These are phyloP conservation scores for Cladochytrium tenue DNA, from an alignment of 371 early-diverging fungal genomes.

Conservation along the genomic window DNA sequence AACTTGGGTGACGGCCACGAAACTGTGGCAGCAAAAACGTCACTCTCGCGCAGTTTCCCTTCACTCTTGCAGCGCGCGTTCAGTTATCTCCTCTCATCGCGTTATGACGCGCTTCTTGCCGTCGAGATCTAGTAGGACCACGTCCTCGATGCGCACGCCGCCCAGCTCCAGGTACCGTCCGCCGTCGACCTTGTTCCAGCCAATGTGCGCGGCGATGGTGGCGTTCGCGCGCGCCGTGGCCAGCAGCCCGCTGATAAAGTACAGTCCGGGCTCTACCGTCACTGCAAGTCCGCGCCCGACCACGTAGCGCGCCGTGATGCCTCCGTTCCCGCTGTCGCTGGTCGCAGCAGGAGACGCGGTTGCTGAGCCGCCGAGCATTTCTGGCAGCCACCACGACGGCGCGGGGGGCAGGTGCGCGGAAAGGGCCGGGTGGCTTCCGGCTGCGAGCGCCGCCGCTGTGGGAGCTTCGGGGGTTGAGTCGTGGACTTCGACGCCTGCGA, in stretches of 20 bases:
- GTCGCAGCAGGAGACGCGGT: too few relatives aligned
- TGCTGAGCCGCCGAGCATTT: neutral
- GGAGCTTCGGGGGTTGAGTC: constrained; percentile 36
- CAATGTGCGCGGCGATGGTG: constrained; percentile 58
- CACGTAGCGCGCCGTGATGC: constrained; percentile 28
- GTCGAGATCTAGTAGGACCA: constrained; percentile 50
- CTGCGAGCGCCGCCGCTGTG: neutral
- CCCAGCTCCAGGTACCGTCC: constrained; percentile 68
- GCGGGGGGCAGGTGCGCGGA: neutral
- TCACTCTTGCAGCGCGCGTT: too few relatives aligned
- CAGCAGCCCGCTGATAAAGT: constrained; percentile 44
- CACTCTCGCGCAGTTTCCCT: too few relatives aligned
- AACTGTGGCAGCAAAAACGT: too few relatives aligned
- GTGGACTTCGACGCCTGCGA: constrained; percentile 42
- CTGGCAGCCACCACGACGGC: neutral
- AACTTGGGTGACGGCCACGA: too few relatives aligned
- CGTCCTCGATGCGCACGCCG: constrained; percentile 92
- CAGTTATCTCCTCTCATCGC: too few relatives aligned
- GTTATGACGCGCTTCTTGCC: constrained; percentile 28
- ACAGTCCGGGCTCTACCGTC: constrained; percentile 52
- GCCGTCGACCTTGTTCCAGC: constrained; percentile 68
- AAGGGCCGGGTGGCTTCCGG: neutral
- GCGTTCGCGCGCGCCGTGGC: constrained; percentile 37
- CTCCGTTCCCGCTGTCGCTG: too few relatives aligned
- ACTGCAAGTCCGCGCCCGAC: constrained; percentile 30